A percentile compares a stretch with the other conserved stretches of the same genome.
Conservation (phyloP, 768 basidiomycete species). For the Serendipita sp. region DNA sequence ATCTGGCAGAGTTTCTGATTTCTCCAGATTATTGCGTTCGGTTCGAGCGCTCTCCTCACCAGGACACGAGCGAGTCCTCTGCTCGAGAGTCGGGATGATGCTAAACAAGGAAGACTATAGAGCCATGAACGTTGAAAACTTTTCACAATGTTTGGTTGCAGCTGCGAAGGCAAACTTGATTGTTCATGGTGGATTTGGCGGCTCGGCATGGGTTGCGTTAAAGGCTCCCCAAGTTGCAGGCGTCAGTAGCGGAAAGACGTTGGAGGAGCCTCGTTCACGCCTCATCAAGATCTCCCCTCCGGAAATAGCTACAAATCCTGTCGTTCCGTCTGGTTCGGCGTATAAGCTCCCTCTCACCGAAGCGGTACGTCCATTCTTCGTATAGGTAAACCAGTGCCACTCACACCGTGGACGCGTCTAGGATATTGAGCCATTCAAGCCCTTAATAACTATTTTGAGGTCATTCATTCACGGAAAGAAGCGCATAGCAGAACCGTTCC, state of each 20-base stretch:
- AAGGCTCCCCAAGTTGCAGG: slow-evolving; percentile 2
- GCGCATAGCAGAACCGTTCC: slow-evolving; percentile 2
- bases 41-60: neutral
- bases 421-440: slow-evolving; percentile 3
- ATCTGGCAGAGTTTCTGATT: neutral
- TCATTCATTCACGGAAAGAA: neutral
- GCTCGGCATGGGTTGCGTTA: slow-evolving; percentile 1
- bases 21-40: neutral
- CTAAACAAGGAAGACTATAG: slow-evolving; percentile 5
- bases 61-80: neutral
- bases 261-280: neutral
- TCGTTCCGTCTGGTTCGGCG: neutral
- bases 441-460: neutral
- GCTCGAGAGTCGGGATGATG: slow-evolving; percentile 3
- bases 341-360: slow-evolving; percentile 1
- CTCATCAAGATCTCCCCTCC: neutral
- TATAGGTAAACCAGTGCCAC: neutral
- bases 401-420: neutral
- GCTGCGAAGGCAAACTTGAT: slow-evolving; percentile 1
- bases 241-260: neutral
- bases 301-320: neutral
- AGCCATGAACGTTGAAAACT: slow-evolving; percentile 2
- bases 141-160: neutral
- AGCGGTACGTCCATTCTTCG: neutral
- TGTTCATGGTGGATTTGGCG: neutral